Evolutionary conservation across 768 basidiomycete genomes (phyloP), one percentile per base, ranked within the genome.

Genomic region (Hirschioporus abietinus): DNA sequence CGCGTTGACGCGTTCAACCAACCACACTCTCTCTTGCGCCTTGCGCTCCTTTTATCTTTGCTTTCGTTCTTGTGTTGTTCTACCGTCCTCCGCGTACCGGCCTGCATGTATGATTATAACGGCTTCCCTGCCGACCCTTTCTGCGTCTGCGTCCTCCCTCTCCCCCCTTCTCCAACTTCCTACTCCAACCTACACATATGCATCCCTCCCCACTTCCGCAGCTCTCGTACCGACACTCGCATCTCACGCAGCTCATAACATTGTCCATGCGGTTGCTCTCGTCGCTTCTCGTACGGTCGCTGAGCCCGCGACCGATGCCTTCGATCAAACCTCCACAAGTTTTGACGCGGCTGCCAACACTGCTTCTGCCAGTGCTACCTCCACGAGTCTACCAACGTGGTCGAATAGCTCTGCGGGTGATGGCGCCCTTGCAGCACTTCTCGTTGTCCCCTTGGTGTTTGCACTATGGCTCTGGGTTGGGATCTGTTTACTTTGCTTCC

Each of bases 391-490:
- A 72, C 72, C 74, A 75, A 73, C 70, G 24, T 77, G 78, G 66
- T 76, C 78, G 76, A 74, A 76, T 75, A 73, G 78, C 69, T 75
- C 71, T 78, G 80, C 75, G 76, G 83, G 78, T 58, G 42, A 52
- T 52, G 42, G 42, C 20, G 74, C 78, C 65, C 83, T 90, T 71
- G 82, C 84, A 68, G 83, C 90, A 65, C 81, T 91, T 68, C 83
- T 89, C 70, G 80, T 89, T 73, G 76, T 91, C 26, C 90, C 89
- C n/a, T 64, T 87, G 42, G 74, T 87, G 67, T 90, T 83, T 83
- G 77, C 85, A 61, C 67, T 87, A 71, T 90, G 88, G 88, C 83
- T 90, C 71, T 88, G 88, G 88, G 90, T 91, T 72, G 74, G 70
- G 20, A 52, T 77, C 70, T 66, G 30, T 71, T 70, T 64, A 35